phyloP scores from a whole-genome alignment of 306 rosid genomes.

The Acmispon strigosus region DNA sequence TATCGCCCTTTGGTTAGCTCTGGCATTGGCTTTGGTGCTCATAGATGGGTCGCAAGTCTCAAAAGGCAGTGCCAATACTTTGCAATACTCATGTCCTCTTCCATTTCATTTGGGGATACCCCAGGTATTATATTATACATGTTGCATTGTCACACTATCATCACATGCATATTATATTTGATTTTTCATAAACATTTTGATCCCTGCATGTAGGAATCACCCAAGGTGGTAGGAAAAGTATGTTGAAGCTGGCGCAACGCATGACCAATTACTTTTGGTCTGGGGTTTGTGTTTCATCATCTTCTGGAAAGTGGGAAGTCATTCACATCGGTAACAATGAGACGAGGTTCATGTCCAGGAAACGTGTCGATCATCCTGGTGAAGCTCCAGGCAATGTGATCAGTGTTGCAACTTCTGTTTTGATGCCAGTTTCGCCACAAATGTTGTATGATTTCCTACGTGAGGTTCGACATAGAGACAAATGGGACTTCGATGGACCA shows the following conservation, averaged over 20 bases:
- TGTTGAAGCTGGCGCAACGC: no score
- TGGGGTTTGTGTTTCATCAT: slow-evolving; percentile 31
- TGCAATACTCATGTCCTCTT: slow-evolving; percentile 39
- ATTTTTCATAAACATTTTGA: no score
- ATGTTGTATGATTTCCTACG: no score
- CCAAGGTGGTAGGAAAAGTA: no score
- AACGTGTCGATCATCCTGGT: slow-evolving; percentile 39
- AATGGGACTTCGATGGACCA: no score
- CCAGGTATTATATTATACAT: slow-evolving; percentile 22
- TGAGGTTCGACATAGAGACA: no score
- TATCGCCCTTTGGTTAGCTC: slow-evolving; percentile 45
- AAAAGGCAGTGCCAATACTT: slow-evolving; percentile 65
- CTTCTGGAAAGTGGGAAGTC: slow-evolving; percentile 49
- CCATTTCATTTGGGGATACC: slow-evolving; percentile 39
- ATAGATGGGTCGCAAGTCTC: slow-evolving; percentile 80
- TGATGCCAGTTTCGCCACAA: slow-evolving; percentile 49
- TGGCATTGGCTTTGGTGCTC: slow-evolving; percentile 78
- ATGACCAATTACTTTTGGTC: no score
- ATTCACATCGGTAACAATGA: slow-evolving; percentile 40
- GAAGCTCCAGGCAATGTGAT: slow-evolving; percentile 59
- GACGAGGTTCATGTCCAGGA: slow-evolving; percentile 54
- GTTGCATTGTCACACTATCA: neutral
- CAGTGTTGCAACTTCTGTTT: slow-evolving; percentile 76
- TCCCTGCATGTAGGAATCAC: no score
- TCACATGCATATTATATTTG: no score